phyloP scores from a whole-genome alignment of 108 stramenopile genomes.

The Cylindrotheca closterium region DNA sequence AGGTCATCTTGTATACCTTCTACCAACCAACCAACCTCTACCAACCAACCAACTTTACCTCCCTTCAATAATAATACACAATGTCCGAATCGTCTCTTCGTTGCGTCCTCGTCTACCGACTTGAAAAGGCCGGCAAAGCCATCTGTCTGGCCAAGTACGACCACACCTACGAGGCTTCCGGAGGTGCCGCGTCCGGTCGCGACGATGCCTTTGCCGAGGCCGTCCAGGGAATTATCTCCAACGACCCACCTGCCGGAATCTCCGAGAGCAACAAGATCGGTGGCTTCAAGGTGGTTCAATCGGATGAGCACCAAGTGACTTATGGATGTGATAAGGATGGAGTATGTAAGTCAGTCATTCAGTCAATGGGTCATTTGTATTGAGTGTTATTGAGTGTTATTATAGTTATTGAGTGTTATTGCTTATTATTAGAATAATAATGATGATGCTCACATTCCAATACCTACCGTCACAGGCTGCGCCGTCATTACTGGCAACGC shows the following conservation, averaged over 20 bases:
- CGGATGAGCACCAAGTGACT: constrained; percentile 84
- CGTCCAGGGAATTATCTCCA: constrained; percentile 63
- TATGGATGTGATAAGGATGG: constrained; percentile 86
- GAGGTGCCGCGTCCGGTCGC: constrained; percentile 51
- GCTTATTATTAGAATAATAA: background rate
- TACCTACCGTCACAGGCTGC: constrained; percentile 47
- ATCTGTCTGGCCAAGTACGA: constrained; percentile 85
- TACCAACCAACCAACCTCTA: no score
- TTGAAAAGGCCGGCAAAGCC: constrained; percentile 48
- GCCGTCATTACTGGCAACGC: constrained; percentile 81
- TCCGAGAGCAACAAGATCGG: constrained; percentile 63
- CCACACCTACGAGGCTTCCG: constrained; percentile 72
- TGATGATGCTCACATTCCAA: background rate
- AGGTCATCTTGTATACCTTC: no score
- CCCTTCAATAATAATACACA: no score
- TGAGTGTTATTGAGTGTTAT: background rate
- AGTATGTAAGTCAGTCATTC: constrained; percentile 67
- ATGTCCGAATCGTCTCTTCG: constrained; percentile 88
- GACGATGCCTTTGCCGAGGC: constrained; percentile 82
- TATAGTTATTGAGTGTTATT: background rate
- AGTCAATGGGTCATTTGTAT: constrained; percentile 1
- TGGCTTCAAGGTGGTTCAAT: constrained; percentile 88
- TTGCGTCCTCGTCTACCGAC: constrained; percentile 75
- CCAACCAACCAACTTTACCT: no score
- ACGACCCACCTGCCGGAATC: constrained; percentile 75